phyloP scores from a whole-genome alignment of 352 stramenopile species.

The Globisporangium spinosum region DNA sequence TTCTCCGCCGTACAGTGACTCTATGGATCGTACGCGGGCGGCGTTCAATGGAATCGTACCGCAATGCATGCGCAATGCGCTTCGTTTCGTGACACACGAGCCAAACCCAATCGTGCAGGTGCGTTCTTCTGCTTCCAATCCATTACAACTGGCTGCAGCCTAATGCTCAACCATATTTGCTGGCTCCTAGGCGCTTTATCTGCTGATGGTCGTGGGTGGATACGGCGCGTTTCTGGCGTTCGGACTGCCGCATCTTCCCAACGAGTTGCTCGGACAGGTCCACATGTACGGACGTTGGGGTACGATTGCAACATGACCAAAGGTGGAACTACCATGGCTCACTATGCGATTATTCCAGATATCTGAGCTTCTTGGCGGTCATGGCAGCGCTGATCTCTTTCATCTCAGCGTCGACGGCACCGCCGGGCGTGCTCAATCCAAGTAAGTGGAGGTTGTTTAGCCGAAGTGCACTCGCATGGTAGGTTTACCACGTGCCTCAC shows the following conservation, averaged over 20 bases:
- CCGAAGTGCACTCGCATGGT: neutral
- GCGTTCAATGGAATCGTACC: neutral
- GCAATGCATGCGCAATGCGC: slow-evolving; percentile 4
- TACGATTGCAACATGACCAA: too few relatives aligned
- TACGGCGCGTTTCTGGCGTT: slow-evolving; percentile 53
- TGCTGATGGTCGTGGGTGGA: slow-evolving; percentile 52
- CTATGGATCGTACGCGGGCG: neutral
- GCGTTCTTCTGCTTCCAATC: neutral
- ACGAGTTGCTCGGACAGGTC: slow-evolving; percentile 29
- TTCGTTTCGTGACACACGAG: slow-evolving; percentile 24
- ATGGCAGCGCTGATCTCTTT: slow-evolving; percentile 49
- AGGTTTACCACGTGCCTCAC: neutral
- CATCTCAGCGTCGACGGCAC: slow-evolving; percentile 37
- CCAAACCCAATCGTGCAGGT: slow-evolving; percentile 38
- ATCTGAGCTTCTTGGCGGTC: slow-evolving; percentile 35
- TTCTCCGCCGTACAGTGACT: neutral
- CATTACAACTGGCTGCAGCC: neutral
- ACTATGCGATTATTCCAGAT: slow-evolving; percentile 13
- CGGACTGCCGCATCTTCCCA: slow-evolving; percentile 42
- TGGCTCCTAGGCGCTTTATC: slow-evolving; percentile 46
- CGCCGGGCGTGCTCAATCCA: slow-evolving; percentile 37
- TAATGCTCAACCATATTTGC: neutral
- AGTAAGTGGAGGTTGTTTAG: slow-evolving; percentile 23
- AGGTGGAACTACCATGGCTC: neutral
- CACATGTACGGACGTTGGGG: slow-evolving; percentile 30